Evolutionary conservation across 2,329 filamentous ascomycete species (phyloP).

Genomic region (Helminthosporium solani): DNA sequence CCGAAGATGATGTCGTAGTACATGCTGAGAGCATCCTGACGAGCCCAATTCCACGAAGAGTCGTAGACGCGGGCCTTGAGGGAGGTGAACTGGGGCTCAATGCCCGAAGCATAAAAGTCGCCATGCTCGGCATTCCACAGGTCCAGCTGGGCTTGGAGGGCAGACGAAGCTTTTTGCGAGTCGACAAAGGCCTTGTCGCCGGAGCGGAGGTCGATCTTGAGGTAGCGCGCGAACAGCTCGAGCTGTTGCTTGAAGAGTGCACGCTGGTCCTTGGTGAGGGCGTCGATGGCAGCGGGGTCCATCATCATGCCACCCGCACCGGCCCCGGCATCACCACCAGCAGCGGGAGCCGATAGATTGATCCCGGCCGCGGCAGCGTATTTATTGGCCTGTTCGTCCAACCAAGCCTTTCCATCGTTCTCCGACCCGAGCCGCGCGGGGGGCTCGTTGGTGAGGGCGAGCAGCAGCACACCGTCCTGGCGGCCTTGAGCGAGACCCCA

Average conservation of each 20-base stretch:
- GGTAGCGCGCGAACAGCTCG: constrained; percentile 89
- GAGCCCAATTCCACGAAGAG: constrained; percentile 98
- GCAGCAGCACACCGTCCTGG: constrained; percentile 85
- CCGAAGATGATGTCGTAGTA: constrained; percentile 99
- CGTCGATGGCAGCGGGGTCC: constrained; percentile 96
- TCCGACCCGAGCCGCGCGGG: constrained; percentile 85
- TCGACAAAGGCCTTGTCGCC: constrained; percentile 90
- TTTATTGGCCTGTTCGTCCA: constrained; percentile 81
- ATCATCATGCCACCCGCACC: constrained; percentile 95
- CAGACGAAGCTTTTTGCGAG: constrained; percentile 79
- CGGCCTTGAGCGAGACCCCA: constrained; percentile 86
- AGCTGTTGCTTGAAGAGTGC: constrained; percentile 98
- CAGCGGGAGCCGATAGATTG: constrained; percentile 70
- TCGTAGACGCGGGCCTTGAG: constrained; percentile 96
- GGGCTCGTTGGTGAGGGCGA: constrained; percentile 92
- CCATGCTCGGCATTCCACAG: constrained; percentile 95
- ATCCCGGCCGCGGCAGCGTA: constrained; percentile 84
- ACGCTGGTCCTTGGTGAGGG: constrained; percentile 93
- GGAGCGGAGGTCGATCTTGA: constrained; percentile 95
- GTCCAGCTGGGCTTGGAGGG: constrained; percentile 90
- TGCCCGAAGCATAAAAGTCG: constrained; percentile 92
- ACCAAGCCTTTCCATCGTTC: constrained; percentile 84
- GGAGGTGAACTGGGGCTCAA: constrained; percentile 88
- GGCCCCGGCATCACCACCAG: constrained; percentile 70
- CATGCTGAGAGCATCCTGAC: constrained; percentile 96